Evolutionary conservation across 2,329 filamentous ascomycete genomes (phyloP).

Genomic region (Fusarium pilosicola): DNA sequence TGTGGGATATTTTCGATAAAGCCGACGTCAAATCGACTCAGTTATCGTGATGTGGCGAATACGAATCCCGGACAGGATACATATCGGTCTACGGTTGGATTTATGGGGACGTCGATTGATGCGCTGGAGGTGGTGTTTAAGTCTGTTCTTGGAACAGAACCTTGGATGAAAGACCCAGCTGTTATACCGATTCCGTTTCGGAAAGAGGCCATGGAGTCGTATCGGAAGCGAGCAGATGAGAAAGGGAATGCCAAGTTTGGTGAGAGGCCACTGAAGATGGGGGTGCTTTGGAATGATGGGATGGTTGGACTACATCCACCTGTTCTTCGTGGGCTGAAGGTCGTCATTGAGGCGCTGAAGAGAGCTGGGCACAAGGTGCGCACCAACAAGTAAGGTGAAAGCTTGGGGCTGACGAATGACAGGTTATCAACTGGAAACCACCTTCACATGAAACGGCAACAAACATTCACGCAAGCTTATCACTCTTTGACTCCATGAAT

Average conservation of each 20-base stretch:
- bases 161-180: slow-evolving; percentile 74
- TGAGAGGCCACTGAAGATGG: slow-evolving; percentile 60
- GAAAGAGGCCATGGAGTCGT: slow-evolving; percentile 54
- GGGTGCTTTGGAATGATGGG: slow-evolving; percentile 63
- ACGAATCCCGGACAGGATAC: slow-evolving; percentile 65
- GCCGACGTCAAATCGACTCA: slow-evolving; percentile 27
- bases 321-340: slow-evolving; percentile 52
- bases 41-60: slow-evolving; percentile 35
- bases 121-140: slow-evolving; percentile 66
- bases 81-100: slow-evolving; percentile 71
- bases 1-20: slow-evolving; percentile 36
- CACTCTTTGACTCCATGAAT: no score
- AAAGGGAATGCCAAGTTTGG: not conserved
- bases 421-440: slow-evolving; percentile 42
- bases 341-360: slow-evolving; percentile 1
- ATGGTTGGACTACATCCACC: slow-evolving; percentile 65
- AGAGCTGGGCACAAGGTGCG: slow-evolving; percentile 53
- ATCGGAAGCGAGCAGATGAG: slow-evolving; percentile 45
- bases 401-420: slow-evolving; percentile 14
- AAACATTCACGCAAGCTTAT: slow-evolving; percentile 11
- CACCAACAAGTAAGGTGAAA: fast-evolving
- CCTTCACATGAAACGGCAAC: slow-evolving; percentile 20
- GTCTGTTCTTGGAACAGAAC: slow-evolving; percentile 64
- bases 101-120: slow-evolving; percentile 65
- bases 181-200: slow-evolving; percentile 75